Evolutionary conservation across 2,329 filamentous ascomycete genomes (phyloP), one percentile per base, ranked within the genome.

Genomic region (Aspergillus clavatus): DNA sequence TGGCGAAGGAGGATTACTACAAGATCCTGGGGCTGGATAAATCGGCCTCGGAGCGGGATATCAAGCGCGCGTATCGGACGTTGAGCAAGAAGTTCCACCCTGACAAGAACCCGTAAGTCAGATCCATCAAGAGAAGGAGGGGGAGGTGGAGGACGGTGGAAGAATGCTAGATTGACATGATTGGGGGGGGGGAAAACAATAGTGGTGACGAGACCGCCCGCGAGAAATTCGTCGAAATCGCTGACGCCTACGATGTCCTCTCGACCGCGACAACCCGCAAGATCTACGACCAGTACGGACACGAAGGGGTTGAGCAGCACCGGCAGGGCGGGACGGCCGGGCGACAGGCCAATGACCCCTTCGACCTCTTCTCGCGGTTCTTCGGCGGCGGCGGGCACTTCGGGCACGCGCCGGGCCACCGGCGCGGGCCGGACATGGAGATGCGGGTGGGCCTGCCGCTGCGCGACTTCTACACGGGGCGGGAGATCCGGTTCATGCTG

Each of bases 11-110:
- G 51, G 73, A 75, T 48, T 72, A 72, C 52, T 74, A 73, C 52
- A 72, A 95, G 82, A 72, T 95, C 47, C 81, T 98, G 21, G 89
- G 86, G 43, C 72, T 98, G 52, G 80, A 84, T 61, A 89, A 82
- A 61, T 76, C 84, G 48, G 91, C 91, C 12, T 84, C 81, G 38
- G 89, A 95, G 43, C 83, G 84, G 61, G 86, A 97, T 60, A 85
- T 98, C 65, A 98, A 98, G 71, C 86, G 87, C 37, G 90, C 93
- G 18, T 98, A 98, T 70, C 82, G 90, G 48, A 84, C 82, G 48
- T 77, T 98, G 8, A 94, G 87, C 74, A 97, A 97, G 71, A 95
- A 94, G 67, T 96, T 80, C 68, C 93, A 98, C 64, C 93, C 93
- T 3, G 93, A 98, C 71, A 98, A 98, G 79, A 97, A 97, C 60